A percentile compares a stretch with the other conserved stretches of the same genome.
Conservation (phyloP, 441 rosid species). For the Arabidopsis hybrid region DNA sequence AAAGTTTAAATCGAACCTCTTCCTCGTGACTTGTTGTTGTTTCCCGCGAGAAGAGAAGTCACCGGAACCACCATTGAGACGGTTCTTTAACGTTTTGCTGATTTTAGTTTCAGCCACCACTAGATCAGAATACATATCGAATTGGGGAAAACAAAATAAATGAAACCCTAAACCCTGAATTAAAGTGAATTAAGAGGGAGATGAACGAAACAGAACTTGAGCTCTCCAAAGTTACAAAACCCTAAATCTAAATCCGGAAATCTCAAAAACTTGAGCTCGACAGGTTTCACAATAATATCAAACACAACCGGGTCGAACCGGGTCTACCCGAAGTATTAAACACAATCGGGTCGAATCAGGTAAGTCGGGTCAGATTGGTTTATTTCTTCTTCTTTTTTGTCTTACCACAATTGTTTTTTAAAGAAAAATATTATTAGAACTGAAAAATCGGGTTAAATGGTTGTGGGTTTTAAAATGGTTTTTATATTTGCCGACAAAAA, state of each 20-base stretch:
- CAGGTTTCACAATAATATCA: neutral
- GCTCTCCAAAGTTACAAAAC: neutral
- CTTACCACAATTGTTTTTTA: no score
- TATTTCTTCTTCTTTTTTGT: no score
- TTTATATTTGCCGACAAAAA: no score
- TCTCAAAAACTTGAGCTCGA: neutral
- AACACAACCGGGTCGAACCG: neutral
- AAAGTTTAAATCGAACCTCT: slow-evolving; percentile 54
- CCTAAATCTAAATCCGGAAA: slow-evolving; percentile 10
- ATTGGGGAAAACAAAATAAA: neutral
- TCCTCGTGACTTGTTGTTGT: slow-evolving; percentile 59
- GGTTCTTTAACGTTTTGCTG: slow-evolving; percentile 59
- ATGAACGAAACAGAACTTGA: neutral
- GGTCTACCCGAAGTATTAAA: neutral
- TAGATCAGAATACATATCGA: slow-evolving; percentile 84
- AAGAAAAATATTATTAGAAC: no score
- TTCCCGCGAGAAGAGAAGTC: slow-evolving; percentile 57
- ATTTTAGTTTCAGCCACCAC: slow-evolving; percentile 62
- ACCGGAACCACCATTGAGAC: slow-evolving; percentile 63
- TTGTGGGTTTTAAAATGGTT: no score
- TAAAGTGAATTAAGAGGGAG: neutral
- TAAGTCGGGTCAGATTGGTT: neutral
- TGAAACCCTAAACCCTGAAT: slow-evolving; percentile 39
- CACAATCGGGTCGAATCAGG: no score
- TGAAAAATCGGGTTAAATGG: no score